A percentile compares a stretch with the other conserved stretches of the same genome.
These are phyloP conservation scores for Candida sanyaensis DNA, from an alignment of 1,139 yeast genomes.

Conservation along the genomic window DNA sequence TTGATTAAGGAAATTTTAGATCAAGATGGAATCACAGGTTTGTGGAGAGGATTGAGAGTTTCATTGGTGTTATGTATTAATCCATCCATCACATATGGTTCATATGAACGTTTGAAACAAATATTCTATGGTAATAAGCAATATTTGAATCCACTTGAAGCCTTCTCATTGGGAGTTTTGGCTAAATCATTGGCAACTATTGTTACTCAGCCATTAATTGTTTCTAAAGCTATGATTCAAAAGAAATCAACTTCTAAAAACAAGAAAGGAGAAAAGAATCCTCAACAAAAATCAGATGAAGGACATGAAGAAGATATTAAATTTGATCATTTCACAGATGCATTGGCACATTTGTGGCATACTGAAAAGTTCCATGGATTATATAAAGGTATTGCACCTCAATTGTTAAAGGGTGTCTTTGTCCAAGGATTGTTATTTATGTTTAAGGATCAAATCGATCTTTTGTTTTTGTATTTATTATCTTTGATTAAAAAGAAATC, in stretches of 20 bases:
- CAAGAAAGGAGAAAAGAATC: neutral
- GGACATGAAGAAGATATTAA: constrained; percentile 36
- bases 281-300: constrained; percentile 14
- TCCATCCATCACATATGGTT: constrained; percentile 87
- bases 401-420: constrained; percentile 75
- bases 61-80: constrained; percentile 76
- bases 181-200: constrained; percentile 82
- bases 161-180: constrained; percentile 73
- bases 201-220: constrained; percentile 82
- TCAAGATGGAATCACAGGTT: constrained; percentile 72
- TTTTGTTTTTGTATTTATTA: constrained; percentile 43
- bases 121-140: constrained; percentile 49
- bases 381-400: constrained; percentile 84
- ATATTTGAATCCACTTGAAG: constrained; percentile 62
- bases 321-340: constrained; percentile 43
- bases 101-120: constrained; percentile 69
- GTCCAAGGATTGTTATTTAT: constrained; percentile 86
- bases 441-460: constrained; percentile 72
- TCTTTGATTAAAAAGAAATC: constrained; percentile 27
- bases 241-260: constrained; percentile 31
- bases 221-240: constrained; percentile 78
- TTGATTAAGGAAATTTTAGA: constrained; percentile 57
- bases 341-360: constrained; percentile 46
- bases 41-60: constrained; percentile 86
- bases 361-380: constrained; percentile 39